Base-by-base conservation (phyloP, 208 protist species). In the Leishmania aethiopica region DNA sequence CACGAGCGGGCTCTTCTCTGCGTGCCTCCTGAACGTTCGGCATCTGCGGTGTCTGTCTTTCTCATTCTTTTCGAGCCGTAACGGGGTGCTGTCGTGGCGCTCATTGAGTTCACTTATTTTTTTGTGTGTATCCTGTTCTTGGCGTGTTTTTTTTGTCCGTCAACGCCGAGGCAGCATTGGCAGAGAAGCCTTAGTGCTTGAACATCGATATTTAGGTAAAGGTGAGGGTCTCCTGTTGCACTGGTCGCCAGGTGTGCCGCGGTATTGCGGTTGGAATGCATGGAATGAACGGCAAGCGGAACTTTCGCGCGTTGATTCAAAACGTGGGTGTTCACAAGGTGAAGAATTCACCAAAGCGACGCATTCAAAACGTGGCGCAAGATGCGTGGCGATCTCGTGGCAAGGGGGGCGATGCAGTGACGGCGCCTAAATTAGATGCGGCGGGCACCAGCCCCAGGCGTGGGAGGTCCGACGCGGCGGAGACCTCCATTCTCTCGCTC, bases 281-380 rank as follows among this genome's bases (percentile, higher is more conserved):
- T 32, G 51, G n/a, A 45, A 79, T 79, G 76, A 47, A 71, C 22
- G 59, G 40, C 42, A 87, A 81, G 62, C 72, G 59, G 32, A 85
- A 77, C 79, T 84, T 88, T 42, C 85, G 85, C 42, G 78, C 78
- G 11, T 49, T 88, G 37, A 84, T 88, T 49, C 88, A 92, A 79
- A 47, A 75, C 17, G 60, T 88, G 3, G 80, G 86, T 0, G 70
- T 89, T 3, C 84, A 75, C 45, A 80, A 78, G 25, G 70, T 86
- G 17, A 88, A 84, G 37, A 86, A 80, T 51, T 82, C 82, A 22
- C 88, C 82, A 22, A 78, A 81, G 57, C 80, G 80, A 40, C 83
- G 75, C 57, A 84, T 90, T 35, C 80, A 77, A 64, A 67, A 66
- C 32, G 82, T 75, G 28, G 87, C 79, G 42, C 40, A 78, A 35